Percentiles rank a stretch among this genome's conserved stretches.
These are phyloP conservation scores for Trametes cubensis DNA, from an alignment of 768 basidiomycete genomes.

Conservation along the genomic window DNA sequence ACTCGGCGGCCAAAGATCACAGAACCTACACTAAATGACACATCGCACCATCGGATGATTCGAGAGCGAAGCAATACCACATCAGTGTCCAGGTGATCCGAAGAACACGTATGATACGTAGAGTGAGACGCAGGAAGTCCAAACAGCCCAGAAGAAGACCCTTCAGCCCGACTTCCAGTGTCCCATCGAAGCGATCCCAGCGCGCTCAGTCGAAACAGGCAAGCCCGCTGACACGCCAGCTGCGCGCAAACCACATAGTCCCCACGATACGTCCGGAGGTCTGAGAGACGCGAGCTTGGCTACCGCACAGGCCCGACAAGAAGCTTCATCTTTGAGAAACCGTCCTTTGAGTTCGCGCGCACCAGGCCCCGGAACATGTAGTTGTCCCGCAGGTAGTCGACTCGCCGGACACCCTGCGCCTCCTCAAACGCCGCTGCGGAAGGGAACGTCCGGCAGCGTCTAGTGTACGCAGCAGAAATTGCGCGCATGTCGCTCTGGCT, in stretches of 20 bases:
- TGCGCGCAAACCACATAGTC: not conserved
- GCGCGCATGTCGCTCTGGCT: conserved; percentile 33
- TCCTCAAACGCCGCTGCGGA: conserved; percentile 37
- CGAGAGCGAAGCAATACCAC: not conserved
- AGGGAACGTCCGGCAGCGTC: conserved; percentile 37
- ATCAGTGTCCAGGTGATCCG: not conserved
- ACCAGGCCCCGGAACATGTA: conserved; percentile 43
- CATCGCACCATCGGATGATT: too few species aligned
- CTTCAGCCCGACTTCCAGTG: not conserved
- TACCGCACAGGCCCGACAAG: conserved; percentile 22
- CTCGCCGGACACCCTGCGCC: conserved; percentile 41
- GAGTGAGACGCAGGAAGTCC: not conserved
- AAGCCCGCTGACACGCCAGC: not conserved
- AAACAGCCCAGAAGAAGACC: not conserved
- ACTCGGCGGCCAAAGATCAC: too few species aligned
- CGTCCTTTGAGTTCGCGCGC: conserved; percentile 27
- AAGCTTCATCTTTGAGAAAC: conserved; percentile 31
- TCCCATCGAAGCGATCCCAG: not conserved
- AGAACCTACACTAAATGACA: too few species aligned
- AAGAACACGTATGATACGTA: not conserved
- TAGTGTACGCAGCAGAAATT: conserved; percentile 42
- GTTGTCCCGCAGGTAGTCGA: conserved; percentile 42
- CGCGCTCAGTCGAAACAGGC: not conserved
- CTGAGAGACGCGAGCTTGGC: not conserved
- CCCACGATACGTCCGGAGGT: not conserved